Conservation (phyloP, 2,329 filamentous ascomycete species). For the Emmonsiellopsis sp. region DNA sequence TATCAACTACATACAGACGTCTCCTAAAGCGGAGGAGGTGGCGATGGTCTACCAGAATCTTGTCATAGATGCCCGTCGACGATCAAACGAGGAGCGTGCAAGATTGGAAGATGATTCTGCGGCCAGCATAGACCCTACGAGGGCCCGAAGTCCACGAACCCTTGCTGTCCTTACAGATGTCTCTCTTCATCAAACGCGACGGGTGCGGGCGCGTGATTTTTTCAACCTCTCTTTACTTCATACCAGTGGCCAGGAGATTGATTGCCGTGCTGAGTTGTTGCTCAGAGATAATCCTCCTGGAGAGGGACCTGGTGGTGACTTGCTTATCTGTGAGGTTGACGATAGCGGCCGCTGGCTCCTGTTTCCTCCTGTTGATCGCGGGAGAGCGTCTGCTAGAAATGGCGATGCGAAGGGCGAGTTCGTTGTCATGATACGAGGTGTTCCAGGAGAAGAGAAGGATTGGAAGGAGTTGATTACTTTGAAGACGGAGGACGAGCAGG, state of each 20-base stretch:
- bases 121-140: conserved; percentile 67
- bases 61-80: conserved; percentile 65
- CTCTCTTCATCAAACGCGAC: conserved; percentile 63
- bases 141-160: conserved; percentile 68
- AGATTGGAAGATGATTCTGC: conserved; percentile 80
- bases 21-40: conserved; percentile 48
- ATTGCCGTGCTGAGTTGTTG: conserved; percentile 80
- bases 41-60: conserved; percentile 59
- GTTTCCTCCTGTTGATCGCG: conserved; percentile 74
- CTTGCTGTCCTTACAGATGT: conserved; percentile 62
- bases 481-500: conserved; percentile 63
- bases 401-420: conserved; percentile 65
- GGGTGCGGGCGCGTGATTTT: conserved; percentile 80
- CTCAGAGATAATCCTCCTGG: conserved; percentile 69
- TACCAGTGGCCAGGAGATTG: conserved; percentile 80
- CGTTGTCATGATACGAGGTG: conserved; percentile 77
- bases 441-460: conserved; percentile 48
- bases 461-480: conserved; percentile 85
- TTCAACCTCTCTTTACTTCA: conserved; percentile 80
- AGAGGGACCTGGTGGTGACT: conserved; percentile 60
- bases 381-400: conserved; percentile 66
- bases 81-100: conserved; percentile 62
- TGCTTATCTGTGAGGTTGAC: conserved; percentile 90
- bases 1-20: conserved; percentile 33
- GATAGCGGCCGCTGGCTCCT: conserved; percentile 69